Conservation (phyloP, 805 yeast species). For the Starmerella roubikii region DNA sequence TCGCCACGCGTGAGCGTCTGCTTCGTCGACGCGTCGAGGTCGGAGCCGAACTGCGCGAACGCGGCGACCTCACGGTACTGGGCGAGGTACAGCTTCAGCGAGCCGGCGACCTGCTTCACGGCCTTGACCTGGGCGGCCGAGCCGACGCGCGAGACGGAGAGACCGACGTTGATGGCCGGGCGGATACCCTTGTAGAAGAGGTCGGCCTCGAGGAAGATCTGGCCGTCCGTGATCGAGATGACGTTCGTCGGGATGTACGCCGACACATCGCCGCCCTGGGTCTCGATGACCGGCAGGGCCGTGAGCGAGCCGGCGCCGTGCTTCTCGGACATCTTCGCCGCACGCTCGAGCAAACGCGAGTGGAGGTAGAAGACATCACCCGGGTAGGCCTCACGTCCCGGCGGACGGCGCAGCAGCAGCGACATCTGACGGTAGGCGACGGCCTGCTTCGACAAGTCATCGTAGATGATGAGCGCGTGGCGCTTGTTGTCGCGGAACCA, state of each 20-base stretch:
- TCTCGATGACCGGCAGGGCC: slow-evolving; percentile 91
- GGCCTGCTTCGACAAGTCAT: slow-evolving; percentile 98
- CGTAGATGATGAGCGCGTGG: slow-evolving; percentile 94
- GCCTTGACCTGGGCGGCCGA: slow-evolving; percentile 99
- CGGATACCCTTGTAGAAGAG: slow-evolving; percentile 99
- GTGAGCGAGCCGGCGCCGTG: slow-evolving; percentile 90
- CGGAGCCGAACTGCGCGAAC: slow-evolving; percentile 99
- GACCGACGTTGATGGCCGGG: slow-evolving; percentile 99
- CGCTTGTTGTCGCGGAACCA: slow-evolving; percentile 99
- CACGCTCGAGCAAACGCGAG: slow-evolving; percentile 91
- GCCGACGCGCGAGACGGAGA: slow-evolving; percentile 99
- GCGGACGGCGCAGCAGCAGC: slow-evolving; percentile 90
- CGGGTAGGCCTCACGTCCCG: slow-evolving; percentile 94
- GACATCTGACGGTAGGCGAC: slow-evolving; percentile 99
- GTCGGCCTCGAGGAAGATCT: slow-evolving; percentile 98
- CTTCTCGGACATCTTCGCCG: slow-evolving; percentile 87
- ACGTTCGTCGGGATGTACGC: slow-evolving; percentile 97
- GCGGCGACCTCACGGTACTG: slow-evolving; percentile 99
- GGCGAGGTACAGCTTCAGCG: slow-evolving; percentile 98
- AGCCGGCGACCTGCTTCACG: slow-evolving; percentile 99
- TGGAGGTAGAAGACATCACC: slow-evolving; percentile 95
- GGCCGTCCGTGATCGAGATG: slow-evolving; percentile 95
- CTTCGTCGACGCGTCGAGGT: slow-evolving; percentile 98
- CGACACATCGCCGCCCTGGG: slow-evolving; percentile 98
- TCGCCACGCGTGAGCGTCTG: slow-evolving; percentile 99